A percentile compares a stretch with the other conserved stretches of the same genome.
These are phyloP conservation scores for Lobosporangium transversale DNA, from an alignment of 192 early-diverging fungal species.

Conservation along the genomic window DNA sequence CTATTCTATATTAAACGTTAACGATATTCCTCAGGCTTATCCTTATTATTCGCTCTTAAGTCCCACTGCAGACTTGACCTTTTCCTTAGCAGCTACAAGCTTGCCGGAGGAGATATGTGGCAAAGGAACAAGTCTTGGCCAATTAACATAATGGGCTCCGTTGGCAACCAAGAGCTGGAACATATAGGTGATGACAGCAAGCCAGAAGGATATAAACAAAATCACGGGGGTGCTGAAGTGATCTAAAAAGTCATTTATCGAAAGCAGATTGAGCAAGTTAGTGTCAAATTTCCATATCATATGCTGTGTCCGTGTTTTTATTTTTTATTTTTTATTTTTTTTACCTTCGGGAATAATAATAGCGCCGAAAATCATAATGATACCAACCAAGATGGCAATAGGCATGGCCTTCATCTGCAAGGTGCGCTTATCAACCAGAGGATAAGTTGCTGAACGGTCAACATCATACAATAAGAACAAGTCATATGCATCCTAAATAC, in stretches of 20 bases:
- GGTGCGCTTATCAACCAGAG: conserved; percentile 65
- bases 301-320: not conserved
- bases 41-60: conserved; percentile 32
- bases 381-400: conserved; percentile 7
- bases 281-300: not conserved
- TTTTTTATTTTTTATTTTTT: not conserved
- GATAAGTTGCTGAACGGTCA: conserved; percentile 41
- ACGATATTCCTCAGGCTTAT: too few species aligned
- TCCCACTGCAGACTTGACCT: conserved; percentile 6
- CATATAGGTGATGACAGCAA: conserved; percentile 57
- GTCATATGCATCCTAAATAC: conserved; percentile 82
- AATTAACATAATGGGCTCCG: conserved; percentile 60
- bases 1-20: too few species aligned
- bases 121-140: conserved; percentile 59
- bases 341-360: conserved; percentile 32
- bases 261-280: not conserved
- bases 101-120: conserved; percentile 6
- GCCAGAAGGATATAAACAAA: conserved; percentile 56
- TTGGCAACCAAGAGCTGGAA: conserved; percentile 56
- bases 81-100: not conserved
- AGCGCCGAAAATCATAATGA: conserved; percentile 21
- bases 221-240: conserved; percentile 34
- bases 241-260: conserved; percentile 2
- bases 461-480: conserved; percentile 76
- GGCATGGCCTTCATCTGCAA: conserved; percentile 66